These are phyloP conservation scores for Camelina laxa DNA, from an alignment of 345 rosid species.

Conservation along the genomic window DNA sequence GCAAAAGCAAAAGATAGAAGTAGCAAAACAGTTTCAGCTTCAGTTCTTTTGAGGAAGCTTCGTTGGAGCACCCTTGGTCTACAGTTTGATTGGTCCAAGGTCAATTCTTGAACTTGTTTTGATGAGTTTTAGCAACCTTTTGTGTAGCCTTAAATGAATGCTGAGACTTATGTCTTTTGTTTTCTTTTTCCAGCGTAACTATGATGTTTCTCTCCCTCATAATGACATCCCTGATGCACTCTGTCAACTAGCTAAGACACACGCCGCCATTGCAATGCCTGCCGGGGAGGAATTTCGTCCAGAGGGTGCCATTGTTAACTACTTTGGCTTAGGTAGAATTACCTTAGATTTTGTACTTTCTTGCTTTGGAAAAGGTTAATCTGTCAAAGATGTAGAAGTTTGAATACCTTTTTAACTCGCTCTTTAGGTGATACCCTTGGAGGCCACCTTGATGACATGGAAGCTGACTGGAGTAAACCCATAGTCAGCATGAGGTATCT, in stretches of 20 bases:
- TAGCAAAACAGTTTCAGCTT: slow-evolving; percentile 55
- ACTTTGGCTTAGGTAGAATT: slow-evolving; percentile 71
- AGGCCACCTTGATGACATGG: slow-evolving; percentile 98
- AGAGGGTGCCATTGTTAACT: slow-evolving; percentile 92
- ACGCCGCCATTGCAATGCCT: slow-evolving; percentile 83
- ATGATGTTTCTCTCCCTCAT: slow-evolving; percentile 77
- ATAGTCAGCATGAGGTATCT: slow-evolving; percentile 92
- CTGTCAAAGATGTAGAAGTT: not conserved
- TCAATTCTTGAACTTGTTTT: slow-evolving; percentile 27
- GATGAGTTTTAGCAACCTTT: slow-evolving; percentile 6
- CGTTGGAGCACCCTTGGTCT: slow-evolving; percentile 96
- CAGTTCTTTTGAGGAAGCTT: slow-evolving; percentile 68
- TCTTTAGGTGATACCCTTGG: slow-evolving; percentile 86
- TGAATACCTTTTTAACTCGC: not conserved
- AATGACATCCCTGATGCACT: slow-evolving; percentile 83
- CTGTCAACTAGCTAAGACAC: slow-evolving; percentile 67
- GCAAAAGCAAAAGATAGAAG: slow-evolving; percentile 42
- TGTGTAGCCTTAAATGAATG: not conserved
- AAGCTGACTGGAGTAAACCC: slow-evolving; percentile 94
- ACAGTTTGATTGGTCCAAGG: slow-evolving; percentile 98
- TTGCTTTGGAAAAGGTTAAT: slow-evolving; percentile 8
- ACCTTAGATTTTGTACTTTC: not conserved
- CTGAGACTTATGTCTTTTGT: slow-evolving; percentile 15
- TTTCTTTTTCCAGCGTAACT: slow-evolving; percentile 63
- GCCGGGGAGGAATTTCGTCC: slow-evolving; percentile 77